Percentiles rank a stretch among this genome's conserved stretches.
Evolutionary conservation across 1,139 yeast genomes (phyloP).

Genomic region (Kodamaea sp.): DNA sequence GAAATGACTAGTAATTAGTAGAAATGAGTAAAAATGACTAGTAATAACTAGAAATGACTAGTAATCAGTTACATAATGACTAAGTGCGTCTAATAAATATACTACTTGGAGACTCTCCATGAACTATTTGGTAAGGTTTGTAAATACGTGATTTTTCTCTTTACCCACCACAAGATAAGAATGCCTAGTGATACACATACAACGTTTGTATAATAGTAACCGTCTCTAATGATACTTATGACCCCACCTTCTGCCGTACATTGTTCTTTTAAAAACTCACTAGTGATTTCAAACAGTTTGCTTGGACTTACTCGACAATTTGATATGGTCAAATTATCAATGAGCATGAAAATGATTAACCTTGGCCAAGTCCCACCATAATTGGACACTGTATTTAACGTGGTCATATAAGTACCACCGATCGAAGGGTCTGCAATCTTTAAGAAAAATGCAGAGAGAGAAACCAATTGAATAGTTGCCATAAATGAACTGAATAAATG

Average conservation of each 20-base stretch:
- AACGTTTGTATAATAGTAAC: constrained; percentile 75
- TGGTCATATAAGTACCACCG: constrained; percentile 98
- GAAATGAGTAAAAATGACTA: too few relatives aligned
- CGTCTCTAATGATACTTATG: constrained; percentile 61
- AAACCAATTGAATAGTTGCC: constrained; percentile 93
- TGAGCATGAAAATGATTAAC: constrained; percentile 67
- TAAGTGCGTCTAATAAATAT: background rate
- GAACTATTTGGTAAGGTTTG: constrained; percentile 63
- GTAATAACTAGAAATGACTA: too few relatives aligned
- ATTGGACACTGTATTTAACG: constrained; percentile 85
- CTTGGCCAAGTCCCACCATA: constrained; percentile 99
- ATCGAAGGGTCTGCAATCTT: constrained; percentile 91
- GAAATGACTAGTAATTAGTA: too few relatives aligned
- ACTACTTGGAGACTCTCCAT: constrained; percentile 54
- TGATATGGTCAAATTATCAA: constrained; percentile 71
- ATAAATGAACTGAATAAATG: constrained; percentile 86
- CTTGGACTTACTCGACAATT: constrained; percentile 37
- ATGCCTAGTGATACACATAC: constrained; percentile 70
- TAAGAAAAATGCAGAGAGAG: constrained; percentile 92
- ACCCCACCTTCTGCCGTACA: constrained; percentile 57
- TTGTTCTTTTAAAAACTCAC: constrained; percentile 31
- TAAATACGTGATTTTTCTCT: constrained; percentile 51
- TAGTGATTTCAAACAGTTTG: constrained; percentile 7
- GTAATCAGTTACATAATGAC: too few relatives aligned
- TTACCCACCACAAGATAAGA: constrained; percentile 66